These are phyloP conservation scores for Saturnispora besseyi DNA, from an alignment of 805 yeast species.

Conservation along the genomic window DNA sequence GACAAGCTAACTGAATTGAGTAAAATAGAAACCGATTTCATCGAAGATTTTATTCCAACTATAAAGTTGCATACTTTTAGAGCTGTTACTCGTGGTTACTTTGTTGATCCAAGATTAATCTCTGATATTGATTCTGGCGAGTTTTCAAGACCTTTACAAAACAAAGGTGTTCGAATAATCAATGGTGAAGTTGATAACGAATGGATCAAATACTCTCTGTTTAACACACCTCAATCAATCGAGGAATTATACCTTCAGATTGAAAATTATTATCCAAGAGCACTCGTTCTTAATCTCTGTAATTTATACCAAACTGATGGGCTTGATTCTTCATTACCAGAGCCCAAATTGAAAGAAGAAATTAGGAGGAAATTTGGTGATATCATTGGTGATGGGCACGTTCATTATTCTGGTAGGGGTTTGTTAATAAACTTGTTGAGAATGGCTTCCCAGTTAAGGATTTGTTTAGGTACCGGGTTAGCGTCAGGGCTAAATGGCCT, in stretches of 20 bases:
- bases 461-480: constrained; percentile 26
- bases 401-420: constrained; percentile 31
- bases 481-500: constrained; percentile 22
- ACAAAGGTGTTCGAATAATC: constrained; percentile 8
- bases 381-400: constrained; percentile 32
- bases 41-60: constrained; percentile 19
- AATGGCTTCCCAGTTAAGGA: constrained; percentile 23
- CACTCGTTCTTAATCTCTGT: constrained; percentile 19
- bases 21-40: constrained; percentile 12
- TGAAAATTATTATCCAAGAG: constrained; percentile 31
- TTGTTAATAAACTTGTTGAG: constrained; percentile 24
- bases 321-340: constrained; percentile 13
- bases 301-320: constrained; percentile 12
- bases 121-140: constrained; percentile 26
- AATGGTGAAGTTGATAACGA: constrained; percentile 15
- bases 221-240: constrained; percentile 20
- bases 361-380: constrained; percentile 25
- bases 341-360: constrained; percentile 8
- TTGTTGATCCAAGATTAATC: constrained; percentile 26
- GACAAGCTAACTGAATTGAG: constrained; percentile 11
- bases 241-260: constrained; percentile 27
- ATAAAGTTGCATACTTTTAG: constrained; percentile 24
- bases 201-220: constrained; percentile 7
- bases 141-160: constrained; percentile 6
- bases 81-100: constrained; percentile 33